Conservation (phyloP, 2,329 filamentous ascomycete species). For the Lecanosticta acicola region DNA sequence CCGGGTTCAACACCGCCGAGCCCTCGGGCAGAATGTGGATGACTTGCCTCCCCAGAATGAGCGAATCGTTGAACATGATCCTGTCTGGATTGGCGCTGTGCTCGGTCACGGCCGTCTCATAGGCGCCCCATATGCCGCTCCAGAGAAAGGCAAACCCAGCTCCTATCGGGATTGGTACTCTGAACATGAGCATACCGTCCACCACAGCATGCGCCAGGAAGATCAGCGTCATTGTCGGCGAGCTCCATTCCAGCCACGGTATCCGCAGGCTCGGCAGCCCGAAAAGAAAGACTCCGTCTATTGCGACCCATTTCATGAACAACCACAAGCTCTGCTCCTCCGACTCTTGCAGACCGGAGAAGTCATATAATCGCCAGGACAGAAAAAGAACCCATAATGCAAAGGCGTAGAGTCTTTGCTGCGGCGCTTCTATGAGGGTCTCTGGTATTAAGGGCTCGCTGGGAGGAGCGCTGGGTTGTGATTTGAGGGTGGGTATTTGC, state of each 20-base stretch:
- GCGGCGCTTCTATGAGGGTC: slow-evolving; percentile 77
- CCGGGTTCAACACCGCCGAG: slow-evolving; percentile 78
- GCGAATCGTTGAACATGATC: slow-evolving; percentile 84
- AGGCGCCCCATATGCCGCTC: slow-evolving; percentile 76
- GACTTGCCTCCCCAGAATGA: slow-evolving; percentile 94
- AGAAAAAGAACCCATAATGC: slow-evolving; percentile 71
- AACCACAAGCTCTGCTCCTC: slow-evolving; percentile 82
- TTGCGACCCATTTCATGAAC: slow-evolving; percentile 86
- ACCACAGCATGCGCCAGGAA: slow-evolving; percentile 67
- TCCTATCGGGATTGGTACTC: slow-evolving; percentile 71
- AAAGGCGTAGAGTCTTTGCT: slow-evolving; percentile 80
- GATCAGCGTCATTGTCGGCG: slow-evolving; percentile 62
- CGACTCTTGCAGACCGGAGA: slow-evolving; percentile 68
- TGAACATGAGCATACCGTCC: slow-evolving; percentile 89
- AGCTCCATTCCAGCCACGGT: slow-evolving; percentile 92
- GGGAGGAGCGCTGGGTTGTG: slow-evolving; percentile 12
- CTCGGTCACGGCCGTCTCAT: slow-evolving; percentile 90
- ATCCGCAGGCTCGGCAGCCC: slow-evolving; percentile 81
- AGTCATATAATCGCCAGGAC: slow-evolving; percentile 84
- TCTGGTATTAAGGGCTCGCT: slow-evolving; percentile 69
- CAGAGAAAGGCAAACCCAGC: slow-evolving; percentile 66
- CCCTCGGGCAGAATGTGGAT: slow-evolving; percentile 97
- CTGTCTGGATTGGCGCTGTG: slow-evolving; percentile 80
- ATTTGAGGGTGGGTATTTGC: slow-evolving; percentile 19
- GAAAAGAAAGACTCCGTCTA: slow-evolving; percentile 84